A percentile compares a stretch with the other conserved stretches of the same genome.
phyloP scores from a whole-genome alignment of 495 filamentous ascomycete species.

The Jackrogersella multiformis region DNA sequence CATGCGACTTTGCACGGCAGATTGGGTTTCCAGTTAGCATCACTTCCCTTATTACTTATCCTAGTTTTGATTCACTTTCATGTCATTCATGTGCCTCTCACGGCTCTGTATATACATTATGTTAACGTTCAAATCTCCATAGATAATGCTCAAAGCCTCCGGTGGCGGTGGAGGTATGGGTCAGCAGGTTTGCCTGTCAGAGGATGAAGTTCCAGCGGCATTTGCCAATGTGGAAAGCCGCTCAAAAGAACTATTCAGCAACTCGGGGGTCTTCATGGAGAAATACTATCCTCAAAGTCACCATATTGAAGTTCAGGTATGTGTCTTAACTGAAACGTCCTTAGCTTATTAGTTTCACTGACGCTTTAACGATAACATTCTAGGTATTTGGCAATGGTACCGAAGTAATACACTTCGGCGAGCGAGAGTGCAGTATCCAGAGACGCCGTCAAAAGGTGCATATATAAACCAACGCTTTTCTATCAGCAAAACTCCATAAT shows the following conservation, averaged over 20 bases:
- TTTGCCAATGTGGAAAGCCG: constrained; percentile 43
- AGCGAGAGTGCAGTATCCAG: constrained; percentile 69
- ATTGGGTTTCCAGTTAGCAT: constrained; percentile 42
- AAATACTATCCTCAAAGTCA: constrained; percentile 60
- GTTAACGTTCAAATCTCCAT: not conserved
- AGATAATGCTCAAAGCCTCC: constrained; percentile 54
- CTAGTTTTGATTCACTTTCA: not conserved
- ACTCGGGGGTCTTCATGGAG: constrained; percentile 48
- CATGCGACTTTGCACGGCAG: constrained; percentile 1
- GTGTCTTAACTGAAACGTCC: not conserved
- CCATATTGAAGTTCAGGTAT: constrained; percentile 65
- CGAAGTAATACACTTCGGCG: constrained; percentile 62
- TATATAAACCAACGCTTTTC: not conserved
- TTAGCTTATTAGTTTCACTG: not conserved
- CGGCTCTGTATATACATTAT: not conserved
- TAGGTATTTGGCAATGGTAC: constrained; percentile 63
- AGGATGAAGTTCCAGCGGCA: constrained; percentile 51
- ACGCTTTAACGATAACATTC: not conserved
- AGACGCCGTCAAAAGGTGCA: constrained; percentile 53
- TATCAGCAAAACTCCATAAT: constrained; percentile 37
- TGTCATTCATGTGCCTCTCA: not conserved
- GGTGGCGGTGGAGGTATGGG: constrained; percentile 64
- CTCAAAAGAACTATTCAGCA: constrained; percentile 33
- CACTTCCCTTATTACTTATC: not conserved
- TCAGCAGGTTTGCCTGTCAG: constrained; percentile 54